Evolutionary conservation across 2,329 filamentous ascomycete genomes (phyloP).

Genomic region (Colletotrichum salicis): DNA sequence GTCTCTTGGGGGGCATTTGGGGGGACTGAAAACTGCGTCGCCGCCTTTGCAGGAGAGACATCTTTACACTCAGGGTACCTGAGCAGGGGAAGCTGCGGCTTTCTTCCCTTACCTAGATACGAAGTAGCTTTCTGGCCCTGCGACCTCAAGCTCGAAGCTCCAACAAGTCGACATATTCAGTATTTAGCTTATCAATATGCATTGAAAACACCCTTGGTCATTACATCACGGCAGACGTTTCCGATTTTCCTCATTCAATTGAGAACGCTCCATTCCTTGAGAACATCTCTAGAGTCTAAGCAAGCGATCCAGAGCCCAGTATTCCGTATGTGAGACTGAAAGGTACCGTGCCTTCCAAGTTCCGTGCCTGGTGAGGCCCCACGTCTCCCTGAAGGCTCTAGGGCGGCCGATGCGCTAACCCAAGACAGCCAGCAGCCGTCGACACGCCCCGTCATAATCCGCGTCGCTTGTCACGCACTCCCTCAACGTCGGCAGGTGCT

Average conservation of each 20-base stretch:
- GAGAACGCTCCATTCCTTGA: not conserved
- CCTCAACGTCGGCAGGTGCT: constrained; percentile 25
- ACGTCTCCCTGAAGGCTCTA: not conserved
- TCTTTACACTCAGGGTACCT: not conserved
- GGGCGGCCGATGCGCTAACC: constrained; percentile 24
- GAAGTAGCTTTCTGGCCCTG: not conserved
- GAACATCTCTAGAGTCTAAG: not conserved
- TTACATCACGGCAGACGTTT: not conserved
- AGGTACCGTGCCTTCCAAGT: not conserved
- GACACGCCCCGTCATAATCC: constrained; percentile 34
- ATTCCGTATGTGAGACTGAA: not conserved
- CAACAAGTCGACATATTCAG: not conserved
- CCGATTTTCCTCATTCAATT: not conserved
- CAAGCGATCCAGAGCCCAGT: not conserved
- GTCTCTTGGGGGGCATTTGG: not conserved
- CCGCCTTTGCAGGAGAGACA: constrained; percentile 10
- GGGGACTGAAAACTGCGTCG: not conserved
- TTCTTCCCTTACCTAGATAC: not conserved
- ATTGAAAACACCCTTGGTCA: not conserved
- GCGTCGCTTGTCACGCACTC: constrained; percentile 35
- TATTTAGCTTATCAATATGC: not conserved
- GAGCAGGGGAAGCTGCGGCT: not conserved
- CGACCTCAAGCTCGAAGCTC: constrained; percentile 8
- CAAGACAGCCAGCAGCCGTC: constrained; percentile 7
- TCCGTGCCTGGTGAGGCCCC: not conserved